Evolutionary conservation across 2,329 filamentous ascomycete species (phyloP), one percentile per base, ranked within the genome.

Genomic region (Trichoderma sp.): DNA sequence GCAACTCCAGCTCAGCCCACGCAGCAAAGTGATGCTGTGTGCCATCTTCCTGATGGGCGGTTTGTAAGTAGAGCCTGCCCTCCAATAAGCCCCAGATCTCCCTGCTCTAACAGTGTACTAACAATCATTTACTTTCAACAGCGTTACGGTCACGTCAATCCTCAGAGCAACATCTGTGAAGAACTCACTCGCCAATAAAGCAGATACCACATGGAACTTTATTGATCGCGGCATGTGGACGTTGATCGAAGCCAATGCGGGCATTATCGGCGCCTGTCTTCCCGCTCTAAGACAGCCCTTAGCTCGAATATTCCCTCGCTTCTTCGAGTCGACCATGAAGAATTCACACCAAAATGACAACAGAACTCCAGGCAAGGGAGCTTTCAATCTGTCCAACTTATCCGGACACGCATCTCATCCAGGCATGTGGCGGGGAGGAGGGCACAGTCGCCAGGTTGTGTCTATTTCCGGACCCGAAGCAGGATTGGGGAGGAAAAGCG

Each of bases 251-350:
- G 77, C 82, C 36, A 80, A 80, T 30, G 76, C 79, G 30, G 82
- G 80, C 73, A 79, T 82, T 71, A 78, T 83, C 15, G 80, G 81
- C 69, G 76, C 80, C 53, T 82, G 81, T 71, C 76, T 82, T 6
- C 80, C 81, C 3, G 65, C 74, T 3, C 72, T 77, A 9, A 73
- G 73, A 23, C 76, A 74, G 50, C 75, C 75, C 1, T 55, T 77
- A 4, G 71, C 72, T 11, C 70, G 71, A 2, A 2, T 74, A 1
- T 75, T 75, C 30, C 75, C 75, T 15, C 70, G 65, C 3, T 50
- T 74, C 15, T 75, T 75, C 23, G 73, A 72, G 4, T 72, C 74
- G 3, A 73, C 66, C 1, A 71, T 70, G 36, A 73, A 74, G n/a
- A 62, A 62, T 9, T 75, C 74, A 6, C 57, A 75, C 26, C 34